Base-by-base conservation (phyloP, 805 yeast genomes). In the Kodamaea kakaduensis region DNA sequence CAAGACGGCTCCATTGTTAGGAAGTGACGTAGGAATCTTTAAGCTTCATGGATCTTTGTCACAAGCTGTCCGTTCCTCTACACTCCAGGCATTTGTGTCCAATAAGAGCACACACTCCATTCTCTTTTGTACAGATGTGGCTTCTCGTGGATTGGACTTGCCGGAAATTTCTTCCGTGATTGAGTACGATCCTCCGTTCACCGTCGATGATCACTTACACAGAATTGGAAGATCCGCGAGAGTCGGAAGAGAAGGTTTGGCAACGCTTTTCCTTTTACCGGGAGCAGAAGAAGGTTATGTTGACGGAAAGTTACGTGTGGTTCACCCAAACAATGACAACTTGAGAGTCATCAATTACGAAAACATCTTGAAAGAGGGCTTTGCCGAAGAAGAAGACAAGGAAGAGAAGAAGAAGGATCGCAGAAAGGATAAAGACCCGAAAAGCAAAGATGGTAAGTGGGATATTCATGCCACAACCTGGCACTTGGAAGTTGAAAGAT, bases 141-240 rank as follows among this genome's bases (percentile, higher is more conserved):
- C 97, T 0, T 81, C 97, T 21, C 78, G 99, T 64, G 99, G 99
- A 43, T 70, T 93, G 43, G 99, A 93, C 68, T 65, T 93, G 38
- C 95, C 96, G 2, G 73, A 77, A 33, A 86, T 93, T 40, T 76
- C 93, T 29, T 77, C 81, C 31, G 96, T 93, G 20, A 70, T 93
- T 13, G 98, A 93, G 58, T 82, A 80, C 49, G 99, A 93, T 55
- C 96, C 99, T 2, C 96, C 98, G 4, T 89, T 90, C 52, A 75
- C 93, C 1, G 70, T 87, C 4, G 97, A 88, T 44, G 99, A 93
- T 55, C 98, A 93, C 69, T 67, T 93, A 40, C 99, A 93, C 59
- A 75, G 99, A 59, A 85, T 89, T 37, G 99, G 99, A 36, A 79
- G 99, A 67, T 88, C 97, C 9, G 99, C 99, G 6, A 80, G 99